phyloP scores from a whole-genome alignment of 2,329 filamentous ascomycete genomes.

The Stemphylium lycopersici region DNA sequence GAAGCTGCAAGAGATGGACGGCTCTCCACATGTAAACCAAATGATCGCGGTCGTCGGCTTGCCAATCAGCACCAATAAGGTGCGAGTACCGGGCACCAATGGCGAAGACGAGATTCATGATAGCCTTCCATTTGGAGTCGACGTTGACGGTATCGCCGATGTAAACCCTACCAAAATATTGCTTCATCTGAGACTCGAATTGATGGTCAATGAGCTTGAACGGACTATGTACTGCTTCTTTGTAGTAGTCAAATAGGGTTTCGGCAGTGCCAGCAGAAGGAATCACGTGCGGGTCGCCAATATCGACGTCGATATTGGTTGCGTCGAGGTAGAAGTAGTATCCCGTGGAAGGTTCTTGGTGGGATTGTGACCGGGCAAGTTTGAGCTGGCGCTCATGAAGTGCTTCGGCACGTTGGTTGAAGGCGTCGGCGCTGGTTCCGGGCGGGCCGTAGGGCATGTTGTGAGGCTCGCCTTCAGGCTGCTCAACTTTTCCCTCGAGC shows the following conservation, averaged over 20 bases:
- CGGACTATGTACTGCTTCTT: conserved; percentile 29
- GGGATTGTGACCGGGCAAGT: neutral
- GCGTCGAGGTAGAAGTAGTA: conserved; percentile 39
- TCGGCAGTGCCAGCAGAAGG: conserved; percentile 35
- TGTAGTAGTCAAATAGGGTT: conserved; percentile 38
- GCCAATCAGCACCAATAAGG: conserved; percentile 29
- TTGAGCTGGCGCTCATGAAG: conserved; percentile 2
- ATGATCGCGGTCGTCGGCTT: conserved; percentile 34
- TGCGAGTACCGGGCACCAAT: conserved; percentile 46
- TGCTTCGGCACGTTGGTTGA: conserved; percentile 7
- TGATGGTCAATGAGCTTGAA: conserved; percentile 31
- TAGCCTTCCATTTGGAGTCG: conserved; percentile 38
- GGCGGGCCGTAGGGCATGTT: conserved; percentile 25
- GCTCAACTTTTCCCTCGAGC: conserved; percentile 13
- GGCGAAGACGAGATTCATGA: conserved; percentile 49
- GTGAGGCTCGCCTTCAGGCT: conserved; percentile 12
- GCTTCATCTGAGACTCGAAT: conserved; percentile 13
- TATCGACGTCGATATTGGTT: conserved; percentile 18
- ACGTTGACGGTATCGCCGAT: neutral
- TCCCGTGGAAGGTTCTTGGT: neutral
- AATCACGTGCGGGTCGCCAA: conserved; percentile 28
- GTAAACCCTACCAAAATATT: conserved; percentile 4
- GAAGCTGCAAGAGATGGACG: conserved; percentile 15
- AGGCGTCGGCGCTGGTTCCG: conserved; percentile 16
- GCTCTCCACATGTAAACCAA: conserved; percentile 42